Evolutionary conservation across 1,139 yeast species (phyloP), one percentile per base, ranked within the genome.

Genomic region (Pichia sp.): DNA sequence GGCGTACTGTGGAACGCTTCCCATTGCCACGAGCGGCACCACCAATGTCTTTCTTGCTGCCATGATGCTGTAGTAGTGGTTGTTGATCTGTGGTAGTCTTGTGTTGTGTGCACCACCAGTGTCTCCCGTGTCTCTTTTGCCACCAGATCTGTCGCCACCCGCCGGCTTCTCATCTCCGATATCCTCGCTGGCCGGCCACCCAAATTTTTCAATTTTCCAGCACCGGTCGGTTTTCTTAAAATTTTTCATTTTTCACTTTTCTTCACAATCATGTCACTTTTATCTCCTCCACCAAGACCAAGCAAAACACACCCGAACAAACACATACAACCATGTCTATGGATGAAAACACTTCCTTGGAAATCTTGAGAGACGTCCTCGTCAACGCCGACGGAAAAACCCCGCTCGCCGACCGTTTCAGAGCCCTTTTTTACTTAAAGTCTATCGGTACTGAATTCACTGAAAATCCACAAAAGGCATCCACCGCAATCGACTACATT

Each of bases 371-470:
- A 68, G 93, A 85, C 59, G 75, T 85, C 48, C 71, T 86, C 51
- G 63, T 77, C 51, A 83, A 84, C 72, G 76, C 73, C 54, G 56
- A 73, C 18, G 96, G 96, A 2, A 70, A 81, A 15, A 81, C 79
- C 22, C 83, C 85, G 46, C 76, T 93, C 37, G 94, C 97, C 21
- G 83, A 77, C 68, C 76, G 99, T 58, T 93, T 93, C 70, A 78
- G 99, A 66, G 98, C 99, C 4, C 75, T 93, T 39, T 93, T 93
- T 75, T 90, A 86, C 68, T 73, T 93, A 60, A 94, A 93, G 69
- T 79, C 88, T 40, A 75, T 88, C 46, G 99, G 97, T 33, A 76
- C 80, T 41, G 87, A 83, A 51, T 68, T 67, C 43, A 66, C 71
- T 12, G 56, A 65, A 5, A 72, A 76, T 28, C 78, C 81, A 46